These are phyloP conservation scores for Penicillium chermesinum DNA, from an alignment of 495 filamentous ascomycete species.

Conservation along the genomic window DNA sequence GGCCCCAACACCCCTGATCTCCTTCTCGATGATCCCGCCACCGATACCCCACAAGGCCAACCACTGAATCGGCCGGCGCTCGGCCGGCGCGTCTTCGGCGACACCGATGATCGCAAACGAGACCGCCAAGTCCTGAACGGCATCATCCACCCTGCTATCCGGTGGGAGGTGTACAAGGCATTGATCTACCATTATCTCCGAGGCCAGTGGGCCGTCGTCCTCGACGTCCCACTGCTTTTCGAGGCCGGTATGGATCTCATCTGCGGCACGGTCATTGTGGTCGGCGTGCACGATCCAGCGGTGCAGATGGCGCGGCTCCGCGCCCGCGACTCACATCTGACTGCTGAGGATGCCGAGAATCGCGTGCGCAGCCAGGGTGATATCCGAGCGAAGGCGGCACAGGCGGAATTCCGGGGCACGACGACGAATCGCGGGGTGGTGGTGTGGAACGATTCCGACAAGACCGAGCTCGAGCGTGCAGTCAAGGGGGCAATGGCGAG, in stretches of 20 bases:
- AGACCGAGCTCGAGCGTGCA: slow-evolving; percentile 58
- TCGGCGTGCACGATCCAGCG: slow-evolving; percentile 66
- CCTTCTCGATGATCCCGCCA: slow-evolving; percentile 45
- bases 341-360: slow-evolving; percentile 72
- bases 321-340: slow-evolving; percentile 66
- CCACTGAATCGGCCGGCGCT: slow-evolving; percentile 83
- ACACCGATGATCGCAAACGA: slow-evolving; percentile 52
- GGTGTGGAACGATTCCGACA: slow-evolving; percentile 79
- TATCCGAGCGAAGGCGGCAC: slow-evolving; percentile 71
- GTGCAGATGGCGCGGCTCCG: slow-evolving; percentile 75
- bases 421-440: slow-evolving; percentile 60
- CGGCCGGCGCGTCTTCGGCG: slow-evolving; percentile 79
- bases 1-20: slow-evolving; percentile 75
- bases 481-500: slow-evolving; percentile 56
- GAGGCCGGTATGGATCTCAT: slow-evolving; percentile 77
- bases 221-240: slow-evolving; percentile 89
- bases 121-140: slow-evolving; percentile 73
- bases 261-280: slow-evolving; percentile 78
- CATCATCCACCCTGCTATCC: slow-evolving; percentile 89
- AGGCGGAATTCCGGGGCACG: slow-evolving; percentile 58
- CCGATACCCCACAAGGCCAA: slow-evolving; percentile 46
- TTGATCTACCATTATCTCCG: slow-evolving; percentile 60
- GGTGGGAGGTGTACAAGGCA: slow-evolving; percentile 65
- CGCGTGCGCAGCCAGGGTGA: slow-evolving; percentile 79
- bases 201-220: slow-evolving; percentile 80